Percentiles rank a stretch among this genome's conserved stretches.
Evolutionary conservation across 345 rosid genomes (phyloP).

Genomic region (Iberis pinnata): DNA sequence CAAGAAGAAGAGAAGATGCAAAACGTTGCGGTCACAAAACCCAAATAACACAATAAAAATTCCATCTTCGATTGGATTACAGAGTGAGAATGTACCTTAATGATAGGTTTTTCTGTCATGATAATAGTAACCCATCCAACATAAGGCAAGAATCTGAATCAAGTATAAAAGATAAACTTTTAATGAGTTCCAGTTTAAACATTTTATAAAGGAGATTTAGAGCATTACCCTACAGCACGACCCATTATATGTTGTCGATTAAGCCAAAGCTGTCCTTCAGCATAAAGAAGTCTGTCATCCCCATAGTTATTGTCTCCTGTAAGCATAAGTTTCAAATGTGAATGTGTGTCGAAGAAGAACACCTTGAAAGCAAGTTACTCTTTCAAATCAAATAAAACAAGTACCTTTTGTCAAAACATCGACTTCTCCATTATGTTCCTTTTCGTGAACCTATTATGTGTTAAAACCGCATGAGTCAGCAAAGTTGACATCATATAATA

Average conservation of each 20-base stretch:
- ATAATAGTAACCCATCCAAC: slow-evolving; percentile 97
- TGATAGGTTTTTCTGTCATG: slow-evolving; percentile 90
- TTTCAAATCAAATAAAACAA: slow-evolving; percentile 9
- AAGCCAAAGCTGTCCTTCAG: slow-evolving; percentile 84
- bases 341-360: slow-evolving; percentile 3
- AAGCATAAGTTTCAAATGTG: slow-evolving; percentile 3
- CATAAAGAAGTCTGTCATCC: slow-evolving; percentile 82
- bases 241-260: slow-evolving; percentile 83
- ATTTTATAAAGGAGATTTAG: not conserved
- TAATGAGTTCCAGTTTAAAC: not conserved
- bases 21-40: not conserved
- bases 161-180: not conserved
- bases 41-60: not conserved
- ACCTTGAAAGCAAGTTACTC: slow-evolving; percentile 1
- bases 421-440: slow-evolving; percentile 76
- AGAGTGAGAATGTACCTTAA: slow-evolving; percentile 46
- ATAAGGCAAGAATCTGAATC: slow-evolving; percentile 69
- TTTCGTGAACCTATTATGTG: slow-evolving; percentile 71
- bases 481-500: not conserved
- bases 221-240: slow-evolving; percentile 76
- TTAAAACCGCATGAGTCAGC: slow-evolving; percentile 1
- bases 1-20: slow-evolving; percentile 22
- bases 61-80: not conserved
- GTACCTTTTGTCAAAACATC: slow-evolving; percentile 97
- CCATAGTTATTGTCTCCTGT: slow-evolving; percentile 72